Percentiles rank a stretch among this genome's conserved stretches.
Evolutionary conservation across 805 yeast species (phyloP).

Genomic region (Candida verbasci): DNA sequence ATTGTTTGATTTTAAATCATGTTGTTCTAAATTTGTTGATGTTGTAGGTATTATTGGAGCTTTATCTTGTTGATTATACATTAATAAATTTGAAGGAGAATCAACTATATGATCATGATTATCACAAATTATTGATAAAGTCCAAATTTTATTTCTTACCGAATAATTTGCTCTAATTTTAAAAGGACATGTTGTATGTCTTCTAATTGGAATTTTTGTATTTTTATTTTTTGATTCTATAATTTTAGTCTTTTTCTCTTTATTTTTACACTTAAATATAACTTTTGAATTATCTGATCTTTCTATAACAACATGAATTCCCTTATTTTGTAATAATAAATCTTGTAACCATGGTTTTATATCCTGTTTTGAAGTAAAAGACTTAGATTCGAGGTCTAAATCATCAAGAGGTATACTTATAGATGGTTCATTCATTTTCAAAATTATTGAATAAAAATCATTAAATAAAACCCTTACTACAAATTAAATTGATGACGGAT

Average conservation of each 20-base stretch:
- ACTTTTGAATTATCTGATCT: slow-evolving; percentile 58
- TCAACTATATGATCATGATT: slow-evolving; percentile 47
- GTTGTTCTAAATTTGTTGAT: background rate
- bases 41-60: background rate
- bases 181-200: slow-evolving; percentile 52
- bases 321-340: slow-evolving; percentile 41
- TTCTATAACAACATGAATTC: slow-evolving; percentile 56
- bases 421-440: too few relatives aligned
- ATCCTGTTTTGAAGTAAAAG: slow-evolving; percentile 35
- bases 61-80: background rate
- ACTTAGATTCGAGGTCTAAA: slow-evolving; percentile 17
- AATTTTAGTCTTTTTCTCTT: slow-evolving; percentile 12
- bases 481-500: too few relatives aligned
- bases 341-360: slow-evolving; percentile 61
- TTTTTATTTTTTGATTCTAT: slow-evolving; percentile 12
- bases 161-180: slow-evolving; percentile 62
- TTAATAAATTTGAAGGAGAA: background rate
- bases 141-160: slow-evolving; percentile 50
- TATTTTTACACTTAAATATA: slow-evolving; percentile 55
- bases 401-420: slow-evolving; percentile 21
- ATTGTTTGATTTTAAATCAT: background rate
- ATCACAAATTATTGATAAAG: slow-evolving; percentile 56
- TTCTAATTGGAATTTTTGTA: slow-evolving; percentile 12
- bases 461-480: too few relatives aligned
- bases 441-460: too few relatives aligned